These are phyloP conservation scores for Penicillium psychrosexuale DNA, from an alignment of 2,329 filamentous ascomycete genomes.

Conservation along the genomic window DNA sequence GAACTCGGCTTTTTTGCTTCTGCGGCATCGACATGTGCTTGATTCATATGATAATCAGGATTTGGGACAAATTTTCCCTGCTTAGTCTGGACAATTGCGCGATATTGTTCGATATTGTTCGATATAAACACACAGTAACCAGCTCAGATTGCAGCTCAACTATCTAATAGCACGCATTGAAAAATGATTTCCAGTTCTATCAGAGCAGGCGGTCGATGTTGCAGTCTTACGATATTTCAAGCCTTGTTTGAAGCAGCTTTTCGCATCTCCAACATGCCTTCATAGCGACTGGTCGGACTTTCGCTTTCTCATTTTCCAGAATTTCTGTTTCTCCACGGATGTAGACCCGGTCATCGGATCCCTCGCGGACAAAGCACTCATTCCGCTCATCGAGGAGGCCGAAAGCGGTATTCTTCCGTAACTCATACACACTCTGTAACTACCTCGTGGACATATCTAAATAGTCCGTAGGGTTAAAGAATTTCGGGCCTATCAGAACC, in stretches of 20 bases:
- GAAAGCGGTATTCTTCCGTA: constrained; percentile 43
- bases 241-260: constrained; percentile 26
- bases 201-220: constrained; percentile 43
- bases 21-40: constrained; percentile 40
- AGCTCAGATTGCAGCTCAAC: constrained; percentile 45
- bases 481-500: constrained; percentile 14
- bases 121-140: constrained; percentile 43
- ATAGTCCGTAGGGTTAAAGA: too few relatives aligned
- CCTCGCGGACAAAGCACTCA: constrained; percentile 44
- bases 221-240: constrained; percentile 35
- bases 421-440: constrained; percentile 23
- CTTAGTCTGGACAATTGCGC: constrained; percentile 25
- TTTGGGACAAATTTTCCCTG: constrained; percentile 37
- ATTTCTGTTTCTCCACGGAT: constrained; percentile 45
- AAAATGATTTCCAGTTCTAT: constrained; percentile 43
- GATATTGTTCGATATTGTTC: constrained; percentile 38
- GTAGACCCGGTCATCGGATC: constrained; percentile 40
- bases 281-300: constrained; percentile 41
- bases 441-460: not conserved
- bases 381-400: constrained; percentile 42
- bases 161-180: constrained; percentile 39
- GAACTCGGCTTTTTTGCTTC: constrained; percentile 40
- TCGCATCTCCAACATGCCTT: constrained; percentile 37
- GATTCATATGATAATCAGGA: constrained; percentile 37
- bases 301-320: constrained; percentile 41